Base-by-base conservation (phyloP, 352 stramenopile species). In the Pythium insidiosum region DNA sequence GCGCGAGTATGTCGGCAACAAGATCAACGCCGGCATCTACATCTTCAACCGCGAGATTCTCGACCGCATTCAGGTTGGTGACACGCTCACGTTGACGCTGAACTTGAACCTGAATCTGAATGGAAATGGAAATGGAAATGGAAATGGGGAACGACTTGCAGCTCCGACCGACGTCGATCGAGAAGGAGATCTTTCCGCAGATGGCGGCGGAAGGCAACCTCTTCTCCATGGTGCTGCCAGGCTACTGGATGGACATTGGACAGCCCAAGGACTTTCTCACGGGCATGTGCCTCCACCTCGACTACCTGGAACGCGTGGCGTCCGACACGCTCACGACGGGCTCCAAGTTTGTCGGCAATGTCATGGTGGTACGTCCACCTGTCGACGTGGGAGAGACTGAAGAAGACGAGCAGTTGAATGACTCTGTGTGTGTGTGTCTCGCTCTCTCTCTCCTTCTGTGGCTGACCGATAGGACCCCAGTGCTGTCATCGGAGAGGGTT, bases 171-270 rank as follows among this genome's bases (percentile, higher is more conserved):
- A 95, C 84, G 20, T 95, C 84, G 13, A 94, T 95, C 47, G 84
- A 95, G 53, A 88, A 88, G 50, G 84, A 95, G 55, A 74, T 95
- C 28, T 95, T 95, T 53, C 84, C 84, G 22, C 75, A 87, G 40
- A 95, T 95, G 81, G 84, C 84, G 10, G 77, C 76, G 10, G 84
- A 95, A 36, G 78, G 77, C 30, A 85, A 90, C 40, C 44, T 95
- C 6, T 95, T 64, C 56, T 81, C 77, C 30, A 93, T 95, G 77
- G 62, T 84, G 36, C 50, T 95, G 35, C 72, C 73, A 2, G 84
- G 83, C 12, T 95, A 94, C 61, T 95, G 84, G 84, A 94, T 94
- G 77, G 84, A 95, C 38, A 88, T 95, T 30, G 84, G 84, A 11
- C 81, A 95, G 66, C 84, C 84, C 28, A 94, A 93, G 60, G 78